phyloP scores from a whole-genome alignment of 139 green algal species.

The Coelastrella sp. region DNA sequence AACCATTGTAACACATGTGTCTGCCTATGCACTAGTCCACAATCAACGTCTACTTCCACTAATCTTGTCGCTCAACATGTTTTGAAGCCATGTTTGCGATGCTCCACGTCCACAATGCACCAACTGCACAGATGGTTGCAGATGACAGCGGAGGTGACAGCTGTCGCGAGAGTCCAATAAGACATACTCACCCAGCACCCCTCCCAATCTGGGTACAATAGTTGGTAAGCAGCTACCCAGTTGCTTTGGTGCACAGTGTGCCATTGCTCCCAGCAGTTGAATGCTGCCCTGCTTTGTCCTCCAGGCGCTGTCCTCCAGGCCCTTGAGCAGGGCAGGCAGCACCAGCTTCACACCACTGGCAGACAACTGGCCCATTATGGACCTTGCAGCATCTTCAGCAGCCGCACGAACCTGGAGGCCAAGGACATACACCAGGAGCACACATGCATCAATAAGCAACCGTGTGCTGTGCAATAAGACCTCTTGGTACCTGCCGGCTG shows the following conservation, averaged over 20 bases:
- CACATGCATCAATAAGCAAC: neutral
- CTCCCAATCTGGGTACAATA: slow-evolving; percentile 90
- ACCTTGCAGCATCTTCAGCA: slow-evolving; percentile 80
- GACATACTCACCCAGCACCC: slow-evolving; percentile 58
- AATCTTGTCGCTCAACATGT: too few species aligned
- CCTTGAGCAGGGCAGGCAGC: slow-evolving; percentile 91
- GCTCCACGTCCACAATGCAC: slow-evolving; percentile 21
- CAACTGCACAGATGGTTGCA: slow-evolving; percentile 84
- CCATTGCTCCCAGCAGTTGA: slow-evolving; percentile 98
- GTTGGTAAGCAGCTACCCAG: slow-evolving; percentile 91
- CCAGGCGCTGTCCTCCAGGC: slow-evolving; percentile 89
- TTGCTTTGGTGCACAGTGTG: slow-evolving; percentile 96
- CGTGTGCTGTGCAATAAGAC: neutral
- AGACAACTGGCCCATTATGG: slow-evolving; percentile 95
- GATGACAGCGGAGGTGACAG: slow-evolving; percentile 71
- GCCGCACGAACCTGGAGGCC: slow-evolving; percentile 66
- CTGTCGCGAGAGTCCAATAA: too few species aligned
- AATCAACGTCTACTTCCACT: too few species aligned
- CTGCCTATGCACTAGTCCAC: too few species aligned
- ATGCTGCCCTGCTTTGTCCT: slow-evolving; percentile 96
- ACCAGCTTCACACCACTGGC: slow-evolving; percentile 95
- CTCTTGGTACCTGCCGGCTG: too few species aligned
- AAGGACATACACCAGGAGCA: neutral
- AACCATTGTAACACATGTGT: too few species aligned
- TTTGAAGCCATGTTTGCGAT: too few species aligned